A percentile compares a stretch with the other conserved stretches of the same genome.
Evolutionary conservation across 768 basidiomycete genomes (phyloP).

Genomic region (Cystobasidium tubakii): DNA sequence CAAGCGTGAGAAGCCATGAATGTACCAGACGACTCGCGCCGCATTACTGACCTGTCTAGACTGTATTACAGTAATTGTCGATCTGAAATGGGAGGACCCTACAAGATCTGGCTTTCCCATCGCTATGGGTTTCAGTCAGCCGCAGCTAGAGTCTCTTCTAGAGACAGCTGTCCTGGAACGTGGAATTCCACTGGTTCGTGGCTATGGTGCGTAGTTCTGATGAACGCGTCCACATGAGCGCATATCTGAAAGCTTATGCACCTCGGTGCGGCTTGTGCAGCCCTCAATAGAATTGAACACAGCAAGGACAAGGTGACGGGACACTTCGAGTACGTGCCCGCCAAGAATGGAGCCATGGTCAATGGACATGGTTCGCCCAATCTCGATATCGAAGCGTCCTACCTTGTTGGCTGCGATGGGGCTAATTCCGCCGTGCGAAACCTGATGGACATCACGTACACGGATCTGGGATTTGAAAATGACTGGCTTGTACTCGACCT

Average conservation of each 20-base stretch:
- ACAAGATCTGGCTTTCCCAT: slow-evolving; percentile 7
- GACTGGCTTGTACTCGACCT: slow-evolving; percentile 23
- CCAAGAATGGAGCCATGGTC: not conserved
- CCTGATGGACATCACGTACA: not conserved
- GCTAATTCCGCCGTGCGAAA: slow-evolving; percentile 13
- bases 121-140: slow-evolving; percentile 19
- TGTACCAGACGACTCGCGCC: not conserved
- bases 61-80: slow-evolving; percentile 14
- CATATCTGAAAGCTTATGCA: not conserved
- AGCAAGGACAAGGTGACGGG: not conserved
- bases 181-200: slow-evolving; percentile 14
- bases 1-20: not conserved
- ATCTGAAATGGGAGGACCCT: slow-evolving; percentile 10
- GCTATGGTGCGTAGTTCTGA: not conserved
- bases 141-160: not conserved
- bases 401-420: slow-evolving; percentile 17
- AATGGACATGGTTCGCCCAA: slow-evolving; percentile 7
- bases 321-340: not conserved
- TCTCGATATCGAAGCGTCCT: not conserved
- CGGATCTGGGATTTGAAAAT: slow-evolving; percentile 13
- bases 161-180: slow-evolving; percentile 13
- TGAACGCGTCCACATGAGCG: too few relatives aligned
- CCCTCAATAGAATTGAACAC: not conserved
- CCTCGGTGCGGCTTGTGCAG: not conserved
- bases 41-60: not conserved